These are phyloP conservation scores for Lathyrus tuberosus DNA, from an alignment of 306 rosid species.

Conservation along the genomic window DNA sequence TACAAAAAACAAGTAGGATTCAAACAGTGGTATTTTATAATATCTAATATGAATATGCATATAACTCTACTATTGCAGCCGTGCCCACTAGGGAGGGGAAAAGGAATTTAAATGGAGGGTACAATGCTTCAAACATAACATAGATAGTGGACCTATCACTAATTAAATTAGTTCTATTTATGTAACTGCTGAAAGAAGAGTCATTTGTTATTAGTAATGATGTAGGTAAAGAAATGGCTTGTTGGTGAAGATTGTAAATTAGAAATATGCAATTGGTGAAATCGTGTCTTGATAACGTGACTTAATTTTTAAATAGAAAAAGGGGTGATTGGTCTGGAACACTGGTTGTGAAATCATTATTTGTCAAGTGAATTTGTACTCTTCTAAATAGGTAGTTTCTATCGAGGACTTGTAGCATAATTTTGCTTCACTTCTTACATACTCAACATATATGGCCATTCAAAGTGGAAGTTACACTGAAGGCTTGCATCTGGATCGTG, in stretches of 20 bases:
- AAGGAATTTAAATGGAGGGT: not conserved
- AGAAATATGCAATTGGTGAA: not conserved
- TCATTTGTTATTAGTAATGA: not conserved
- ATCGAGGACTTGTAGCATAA: constrained; percentile 15
- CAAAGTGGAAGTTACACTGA: constrained; percentile 16
- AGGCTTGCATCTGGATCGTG: not conserved
- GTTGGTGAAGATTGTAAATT: not conserved
- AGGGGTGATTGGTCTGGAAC: not conserved
- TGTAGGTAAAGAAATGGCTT: not conserved
- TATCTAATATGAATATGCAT: not conserved
- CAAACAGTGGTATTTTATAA: not conserved
- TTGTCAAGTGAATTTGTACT: not conserved
- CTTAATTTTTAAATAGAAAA: not conserved
- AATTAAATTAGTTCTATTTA: not conserved
- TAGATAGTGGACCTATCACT: not conserved
- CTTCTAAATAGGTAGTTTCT: not conserved
- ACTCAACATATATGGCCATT: not conserved
- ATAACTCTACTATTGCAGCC: not conserved
- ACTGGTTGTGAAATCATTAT: not conserved
- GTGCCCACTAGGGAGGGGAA: not conserved
- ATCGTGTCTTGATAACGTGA: not conserved
- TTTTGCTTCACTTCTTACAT: constrained; percentile 2
- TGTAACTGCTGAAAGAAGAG: not conserved
- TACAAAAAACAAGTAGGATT: not conserved
- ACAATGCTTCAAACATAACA: constrained; percentile 5